Percentiles rank a stretch among this genome's conserved stretches.
Evolutionary conservation across 78 protist genomes (phyloP).

Genomic region (Reticulomyxa filosa): DNA sequence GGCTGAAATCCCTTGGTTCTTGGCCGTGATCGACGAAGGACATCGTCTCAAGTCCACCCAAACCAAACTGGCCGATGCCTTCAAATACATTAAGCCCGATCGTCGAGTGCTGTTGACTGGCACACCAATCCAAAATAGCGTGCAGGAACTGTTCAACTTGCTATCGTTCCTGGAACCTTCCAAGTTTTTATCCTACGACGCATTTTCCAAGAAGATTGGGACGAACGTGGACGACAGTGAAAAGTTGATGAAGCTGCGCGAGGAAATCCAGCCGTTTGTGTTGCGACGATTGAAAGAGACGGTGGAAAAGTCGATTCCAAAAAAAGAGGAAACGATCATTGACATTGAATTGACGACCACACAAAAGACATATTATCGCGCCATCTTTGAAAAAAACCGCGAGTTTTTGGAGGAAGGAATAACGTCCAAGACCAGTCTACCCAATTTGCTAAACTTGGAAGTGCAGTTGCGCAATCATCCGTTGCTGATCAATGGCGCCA

Average conservation of each 20-base stretch:
- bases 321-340: conserved; percentile 62
- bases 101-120: conserved; percentile 5
- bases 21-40: conserved; percentile 39
- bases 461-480: conserved; percentile 74
- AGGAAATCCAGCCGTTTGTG: conserved; percentile 51
- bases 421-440: too few relatives aligned
- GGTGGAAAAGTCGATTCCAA: conserved; percentile 49
- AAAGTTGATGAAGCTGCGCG: conserved; percentile 33
- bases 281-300: conserved; percentile 68
- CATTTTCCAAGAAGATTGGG: not conserved
- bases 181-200: conserved; percentile 16
- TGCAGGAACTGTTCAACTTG: conserved; percentile 54
- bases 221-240: not conserved
- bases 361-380: conserved; percentile 75
- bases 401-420: not conserved
- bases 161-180: conserved; percentile 51
- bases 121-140: conserved; percentile 16
- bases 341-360: conserved; percentile 57
- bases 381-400: conserved; percentile 52
- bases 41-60: conserved; percentile 33
- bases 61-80: not conserved
- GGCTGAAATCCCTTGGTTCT: not conserved
- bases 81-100: not conserved
- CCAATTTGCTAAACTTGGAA: not conserved
- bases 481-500: conserved; percentile 47